phyloP scores from a whole-genome alignment of 805 yeast genomes.

The Candida cerambycidarum region DNA sequence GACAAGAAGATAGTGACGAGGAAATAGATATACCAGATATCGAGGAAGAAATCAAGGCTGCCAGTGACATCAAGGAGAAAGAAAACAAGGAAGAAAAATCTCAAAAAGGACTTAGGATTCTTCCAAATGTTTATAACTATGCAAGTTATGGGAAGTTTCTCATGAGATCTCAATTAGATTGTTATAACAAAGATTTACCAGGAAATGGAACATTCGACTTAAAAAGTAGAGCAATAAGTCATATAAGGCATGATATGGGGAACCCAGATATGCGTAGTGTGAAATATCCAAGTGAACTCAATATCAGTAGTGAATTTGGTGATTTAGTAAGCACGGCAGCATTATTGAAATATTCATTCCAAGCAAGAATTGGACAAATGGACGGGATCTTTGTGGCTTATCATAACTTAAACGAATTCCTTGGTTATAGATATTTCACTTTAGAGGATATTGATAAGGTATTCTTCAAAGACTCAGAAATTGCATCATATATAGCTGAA shows the following conservation, averaged over 20 bases:
- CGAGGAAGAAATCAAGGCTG: constrained; percentile 7
- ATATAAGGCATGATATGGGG: constrained; percentile 75
- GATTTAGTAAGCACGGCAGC: constrained; percentile 74
- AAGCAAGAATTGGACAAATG: constrained; percentile 95
- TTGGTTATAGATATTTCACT: constrained; percentile 90
- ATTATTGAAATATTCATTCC: constrained; percentile 79
- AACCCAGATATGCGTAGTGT: constrained; percentile 50
- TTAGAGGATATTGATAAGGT: constrained; percentile 63
- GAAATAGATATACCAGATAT: neutral
- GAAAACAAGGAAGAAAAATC: constrained; percentile 14
- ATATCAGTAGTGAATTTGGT: constrained; percentile 47
- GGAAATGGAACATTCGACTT: constrained; percentile 91
- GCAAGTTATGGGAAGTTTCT: constrained; percentile 66
- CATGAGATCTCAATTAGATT: constrained; percentile 89
- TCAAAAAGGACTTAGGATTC: constrained; percentile 18
- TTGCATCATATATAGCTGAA: constrained; percentile 58
- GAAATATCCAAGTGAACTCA: constrained; percentile 5
- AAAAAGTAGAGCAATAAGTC: constrained; percentile 87
- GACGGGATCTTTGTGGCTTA: constrained; percentile 93
- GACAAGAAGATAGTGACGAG: neutral
- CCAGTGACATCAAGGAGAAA: constrained; percentile 7
- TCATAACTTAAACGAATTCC: constrained; percentile 76
- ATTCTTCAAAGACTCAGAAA: constrained; percentile 21
- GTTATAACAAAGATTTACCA: constrained; percentile 72
- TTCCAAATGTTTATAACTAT: constrained; percentile 60